Base-by-base conservation (phyloP, 2,329 filamentous ascomycete species). In the Coniosporium tulheliwenetii region DNA sequence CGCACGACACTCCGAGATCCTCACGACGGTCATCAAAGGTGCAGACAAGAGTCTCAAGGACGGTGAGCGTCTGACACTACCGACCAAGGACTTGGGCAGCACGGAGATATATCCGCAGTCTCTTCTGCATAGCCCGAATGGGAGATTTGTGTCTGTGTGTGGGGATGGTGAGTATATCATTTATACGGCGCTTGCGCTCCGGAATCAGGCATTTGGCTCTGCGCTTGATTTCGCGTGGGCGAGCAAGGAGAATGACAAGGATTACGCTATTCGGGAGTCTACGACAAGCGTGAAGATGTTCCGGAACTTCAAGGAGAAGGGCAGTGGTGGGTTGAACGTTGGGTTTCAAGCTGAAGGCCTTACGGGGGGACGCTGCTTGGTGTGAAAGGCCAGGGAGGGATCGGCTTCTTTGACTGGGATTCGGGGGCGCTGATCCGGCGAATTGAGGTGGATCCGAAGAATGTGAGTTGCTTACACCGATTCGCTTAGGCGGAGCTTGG, bases 111-210 rank as follows among this genome's bases (percentile, higher is more conserved):
- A 95, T 61, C 91, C 91, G 1, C 87, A 95, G 57, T 93, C 86
- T 0, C 73, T 98, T 39, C 75, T 85, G 31, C 91, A 98, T 65
- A 95, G 87, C n/a, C 85, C 91, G 31, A 98, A 98, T 52, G 86
- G 86, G 39, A 78, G 86, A 45, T 91, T 91, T 50, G 84, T 91
- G 38, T 82, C 82, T 13, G 80, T 87, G 2, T 96, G 89, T 49
- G 91, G 91, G 49, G 91, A 98, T 58, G 91, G 91, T 46, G 91
- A 98, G 63, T 98, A 95, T 65, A 96, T 96, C 59, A 94, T 96
- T 54, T 96, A 96, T 67, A 96, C 91, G 26, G 87, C 91, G 42
- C 73, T 96, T 43, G 89, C 89, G 2, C 93, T 93, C 75, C 79
- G 91, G 58, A 96, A 98, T 65, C 95, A 96, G 67, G 86, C 86